Conservation (phyloP, 2,329 filamentous ascomycete genomes). For the Colletotrichum agaves region DNA sequence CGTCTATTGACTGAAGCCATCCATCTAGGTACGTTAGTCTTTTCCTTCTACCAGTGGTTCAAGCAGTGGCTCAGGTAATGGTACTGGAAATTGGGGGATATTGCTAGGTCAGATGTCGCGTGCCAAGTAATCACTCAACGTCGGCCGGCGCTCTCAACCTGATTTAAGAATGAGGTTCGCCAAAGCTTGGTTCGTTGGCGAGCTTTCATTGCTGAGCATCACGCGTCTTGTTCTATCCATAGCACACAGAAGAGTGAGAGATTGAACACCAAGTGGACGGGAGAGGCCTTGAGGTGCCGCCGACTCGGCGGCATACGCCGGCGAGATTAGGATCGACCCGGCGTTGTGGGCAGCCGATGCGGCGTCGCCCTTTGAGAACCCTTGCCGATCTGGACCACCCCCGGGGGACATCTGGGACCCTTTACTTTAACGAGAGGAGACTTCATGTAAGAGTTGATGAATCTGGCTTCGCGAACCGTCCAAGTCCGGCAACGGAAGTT, state of each 20-base stretch:
- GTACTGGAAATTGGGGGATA: neutral
- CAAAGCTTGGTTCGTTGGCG: neutral
- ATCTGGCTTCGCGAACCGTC: neutral
- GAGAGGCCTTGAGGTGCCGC: neutral
- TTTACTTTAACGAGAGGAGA: neutral
- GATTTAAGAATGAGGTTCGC: neutral
- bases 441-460: neutral
- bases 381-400: neutral
- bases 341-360: neutral
- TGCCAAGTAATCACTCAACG: neutral
- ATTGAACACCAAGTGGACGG: neutral
- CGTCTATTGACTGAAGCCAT: constrained; percentile 23
- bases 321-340: constrained; percentile 22
- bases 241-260: neutral
- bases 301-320: constrained; percentile 16
- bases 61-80: constrained; percentile 30
- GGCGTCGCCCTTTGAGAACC: constrained; percentile 8
- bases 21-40: neutral
- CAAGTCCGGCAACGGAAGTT: constrained; percentile 8
- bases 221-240: neutral
- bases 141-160: neutral
- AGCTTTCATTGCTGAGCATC: neutral
- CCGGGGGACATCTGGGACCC: neutral
- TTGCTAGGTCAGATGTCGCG: constrained; percentile 5
- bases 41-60: too few species aligned